These are phyloP conservation scores for Epichloe sylvatica DNA, from an alignment of 2,329 filamentous ascomycete species.

Conservation along the genomic window DNA sequence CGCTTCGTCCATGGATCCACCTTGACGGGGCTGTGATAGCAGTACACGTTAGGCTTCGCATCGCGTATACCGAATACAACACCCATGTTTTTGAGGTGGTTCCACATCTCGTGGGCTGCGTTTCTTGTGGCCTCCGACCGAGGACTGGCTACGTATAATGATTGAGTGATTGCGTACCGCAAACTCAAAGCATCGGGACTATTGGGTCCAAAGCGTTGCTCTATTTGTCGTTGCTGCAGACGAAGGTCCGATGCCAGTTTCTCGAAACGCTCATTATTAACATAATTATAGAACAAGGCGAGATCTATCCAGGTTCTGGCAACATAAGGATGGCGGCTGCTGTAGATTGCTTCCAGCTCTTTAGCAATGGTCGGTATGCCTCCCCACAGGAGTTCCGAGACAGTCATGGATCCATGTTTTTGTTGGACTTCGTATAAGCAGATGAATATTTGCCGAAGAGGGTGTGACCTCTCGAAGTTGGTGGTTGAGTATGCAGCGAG, in stretches of 20 bases:
- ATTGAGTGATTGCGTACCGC: slow-evolving; percentile 27
- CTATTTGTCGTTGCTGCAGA: slow-evolving; percentile 21
- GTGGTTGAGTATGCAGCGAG: slow-evolving; percentile 29
- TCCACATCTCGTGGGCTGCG: slow-evolving; percentile 25
- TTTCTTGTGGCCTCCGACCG: slow-evolving; percentile 21
- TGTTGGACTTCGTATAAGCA: slow-evolving; percentile 31
- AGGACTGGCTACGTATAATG: slow-evolving; percentile 23
- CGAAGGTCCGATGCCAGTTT: slow-evolving; percentile 26
- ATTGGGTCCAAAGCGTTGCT: slow-evolving; percentile 19
- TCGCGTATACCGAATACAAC: slow-evolving; percentile 25
- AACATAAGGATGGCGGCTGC: slow-evolving; percentile 29
- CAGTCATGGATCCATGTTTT: slow-evolving; percentile 27
- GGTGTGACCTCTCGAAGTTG: slow-evolving; percentile 29
- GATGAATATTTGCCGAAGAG: slow-evolving; percentile 28
- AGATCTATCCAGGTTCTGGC: slow-evolving; percentile 29
- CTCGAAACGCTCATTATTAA: slow-evolving; percentile 22
- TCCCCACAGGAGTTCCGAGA: slow-evolving; percentile 30
- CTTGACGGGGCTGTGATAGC: slow-evolving; percentile 30
- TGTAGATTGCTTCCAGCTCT: slow-evolving; percentile 30
- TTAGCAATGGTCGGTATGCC: slow-evolving; percentile 28
- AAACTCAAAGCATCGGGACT: slow-evolving; percentile 24
- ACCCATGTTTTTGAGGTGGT: slow-evolving; percentile 20
- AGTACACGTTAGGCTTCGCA: slow-evolving; percentile 24
- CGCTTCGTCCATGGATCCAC: slow-evolving; percentile 29
- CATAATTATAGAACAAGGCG: slow-evolving; percentile 25